phyloP scores from a whole-genome alignment of 805 yeast genomes.

The Hanseniaspora nectarophila region DNA sequence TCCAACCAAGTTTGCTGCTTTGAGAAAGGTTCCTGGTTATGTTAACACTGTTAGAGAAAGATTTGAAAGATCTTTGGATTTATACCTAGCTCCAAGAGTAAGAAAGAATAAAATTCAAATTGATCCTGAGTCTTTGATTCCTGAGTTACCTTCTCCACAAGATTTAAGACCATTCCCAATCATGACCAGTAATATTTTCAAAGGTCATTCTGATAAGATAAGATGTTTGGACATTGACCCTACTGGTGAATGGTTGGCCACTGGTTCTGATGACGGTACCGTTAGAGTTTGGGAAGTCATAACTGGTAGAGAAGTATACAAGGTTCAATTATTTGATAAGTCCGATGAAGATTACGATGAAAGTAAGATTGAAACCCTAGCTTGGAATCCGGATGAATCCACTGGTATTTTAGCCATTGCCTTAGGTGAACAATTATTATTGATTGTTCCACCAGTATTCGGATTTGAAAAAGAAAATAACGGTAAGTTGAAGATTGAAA shows the following conservation, averaged over 20 bases:
- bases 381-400: conserved; percentile 76
- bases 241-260: conserved; percentile 86
- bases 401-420: conserved; percentile 74
- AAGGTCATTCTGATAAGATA: conserved; percentile 74
- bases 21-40: conserved; percentile 91
- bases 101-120: conserved; percentile 81
- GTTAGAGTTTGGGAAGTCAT: conserved; percentile 93
- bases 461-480: conserved; percentile 76
- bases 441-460: conserved; percentile 81
- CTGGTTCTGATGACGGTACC: conserved; percentile 94
- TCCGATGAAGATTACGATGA: conserved; percentile 52
- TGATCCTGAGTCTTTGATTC: conserved; percentile 91
- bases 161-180: conserved; percentile 96
- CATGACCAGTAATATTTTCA: conserved; percentile 66
- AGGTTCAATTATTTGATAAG: conserved; percentile 38
- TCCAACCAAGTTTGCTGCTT: conserved; percentile 69
- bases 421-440: conserved; percentile 66
- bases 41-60: conserved; percentile 73
- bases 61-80: conserved; percentile 86
- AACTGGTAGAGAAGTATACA: conserved; percentile 87
- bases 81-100: conserved; percentile 91
- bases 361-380: conserved; percentile 54
- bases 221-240: conserved; percentile 79
- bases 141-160: conserved; percentile 92
- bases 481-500: conserved; percentile 66